phyloP scores from a whole-genome alignment of 179 eudicot genomes.

The Heliamphora pulchella region DNA sequence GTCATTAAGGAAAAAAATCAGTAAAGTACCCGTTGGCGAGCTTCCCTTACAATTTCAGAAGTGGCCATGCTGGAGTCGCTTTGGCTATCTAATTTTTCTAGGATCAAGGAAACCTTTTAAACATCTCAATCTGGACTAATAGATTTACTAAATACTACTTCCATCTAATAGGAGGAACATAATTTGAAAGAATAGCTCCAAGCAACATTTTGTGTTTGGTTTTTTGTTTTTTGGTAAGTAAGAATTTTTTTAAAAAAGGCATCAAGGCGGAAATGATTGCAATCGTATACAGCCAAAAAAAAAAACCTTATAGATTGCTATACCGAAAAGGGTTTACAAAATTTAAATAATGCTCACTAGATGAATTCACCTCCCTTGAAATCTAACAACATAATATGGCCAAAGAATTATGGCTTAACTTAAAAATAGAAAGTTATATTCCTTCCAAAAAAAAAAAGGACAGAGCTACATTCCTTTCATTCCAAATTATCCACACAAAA shows the following conservation, averaged over 20 bases:
- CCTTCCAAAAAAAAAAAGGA: too few species aligned
- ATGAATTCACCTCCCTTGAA: too few species aligned
- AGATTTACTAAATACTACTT: neutral
- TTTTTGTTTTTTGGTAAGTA: neutral
- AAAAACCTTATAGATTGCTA: too few species aligned
- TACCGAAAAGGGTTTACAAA: too few species aligned
- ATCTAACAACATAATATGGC: too few species aligned
- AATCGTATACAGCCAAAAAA: neutral
- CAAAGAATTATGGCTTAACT: too few species aligned
- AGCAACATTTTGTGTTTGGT: neutral
- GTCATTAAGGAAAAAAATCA: neutral
- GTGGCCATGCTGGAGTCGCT: constrained; percentile 70
- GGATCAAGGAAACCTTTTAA: constrained; percentile 33
- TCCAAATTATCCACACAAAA: too few species aligned
- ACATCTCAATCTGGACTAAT: constrained; percentile 5
- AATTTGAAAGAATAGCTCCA: constrained; percentile 9
- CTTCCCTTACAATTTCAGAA: constrained; percentile 52
- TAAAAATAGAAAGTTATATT: too few species aligned
- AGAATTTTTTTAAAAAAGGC: neutral
- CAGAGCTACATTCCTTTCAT: too few species aligned
- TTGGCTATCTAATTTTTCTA: constrained; percentile 58
- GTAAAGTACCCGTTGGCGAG: constrained; percentile 63
- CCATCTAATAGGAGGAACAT: neutral
- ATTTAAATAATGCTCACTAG: too few species aligned
- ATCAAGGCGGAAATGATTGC: neutral